phyloP scores from a whole-genome alignment of 1,284 basidiomycete genomes.

The Sanghuangporus weigelae region DNA sequence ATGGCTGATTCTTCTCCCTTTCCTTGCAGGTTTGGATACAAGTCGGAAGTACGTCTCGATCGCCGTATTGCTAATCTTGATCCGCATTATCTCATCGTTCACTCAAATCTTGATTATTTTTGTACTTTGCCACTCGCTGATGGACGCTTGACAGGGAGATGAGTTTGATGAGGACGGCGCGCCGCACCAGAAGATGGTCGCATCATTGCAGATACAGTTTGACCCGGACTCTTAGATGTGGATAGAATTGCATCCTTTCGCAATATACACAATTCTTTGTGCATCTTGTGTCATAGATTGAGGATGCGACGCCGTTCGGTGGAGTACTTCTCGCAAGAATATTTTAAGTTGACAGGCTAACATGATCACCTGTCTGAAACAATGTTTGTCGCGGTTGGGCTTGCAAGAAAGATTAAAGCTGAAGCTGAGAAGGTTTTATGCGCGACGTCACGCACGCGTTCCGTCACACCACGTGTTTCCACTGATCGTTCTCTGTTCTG shows the following conservation, averaged over 20 bases:
- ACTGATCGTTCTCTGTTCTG: too few relatives aligned
- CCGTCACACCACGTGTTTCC: too few relatives aligned
- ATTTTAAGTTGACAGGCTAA: too few relatives aligned
- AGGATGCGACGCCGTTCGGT: too few relatives aligned
- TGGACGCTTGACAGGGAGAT: not conserved
- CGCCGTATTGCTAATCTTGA: too few relatives aligned
- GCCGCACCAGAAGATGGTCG: not conserved
- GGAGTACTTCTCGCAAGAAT: too few relatives aligned
- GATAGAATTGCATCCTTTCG: not conserved
- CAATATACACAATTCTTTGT: not conserved
- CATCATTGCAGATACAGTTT: not conserved
- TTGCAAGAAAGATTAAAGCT: too few relatives aligned
- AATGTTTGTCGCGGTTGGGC: too few relatives aligned
- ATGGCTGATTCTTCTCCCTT: not conserved
- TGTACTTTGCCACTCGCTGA: not conserved
- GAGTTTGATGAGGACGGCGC: not conserved
- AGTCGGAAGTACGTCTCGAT: slow-evolving; percentile 46
- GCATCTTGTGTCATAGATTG: not conserved
- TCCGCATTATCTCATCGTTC: not conserved
- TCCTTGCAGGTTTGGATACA: slow-evolving; percentile 59
- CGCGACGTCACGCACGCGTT: too few relatives aligned
- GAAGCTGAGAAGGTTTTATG: too few relatives aligned
- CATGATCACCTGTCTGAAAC: too few relatives aligned
- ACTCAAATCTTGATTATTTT: not conserved
- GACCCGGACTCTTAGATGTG: not conserved